phyloP scores from a whole-genome alignment of 495 filamentous ascomycete species.

The Xylaria acuta region DNA sequence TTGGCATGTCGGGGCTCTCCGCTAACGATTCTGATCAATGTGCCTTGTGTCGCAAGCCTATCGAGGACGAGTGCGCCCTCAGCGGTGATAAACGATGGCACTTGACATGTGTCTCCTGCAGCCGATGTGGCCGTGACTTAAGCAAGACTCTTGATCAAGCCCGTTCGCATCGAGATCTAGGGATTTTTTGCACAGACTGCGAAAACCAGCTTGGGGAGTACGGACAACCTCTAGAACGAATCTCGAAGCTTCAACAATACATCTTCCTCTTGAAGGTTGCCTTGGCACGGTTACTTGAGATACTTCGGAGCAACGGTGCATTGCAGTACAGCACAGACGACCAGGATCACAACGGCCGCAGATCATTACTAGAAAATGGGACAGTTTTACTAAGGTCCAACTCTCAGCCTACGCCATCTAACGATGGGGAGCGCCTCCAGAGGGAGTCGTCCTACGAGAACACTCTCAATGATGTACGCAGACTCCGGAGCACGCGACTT shows the following conservation, averaged over 20 bases:
- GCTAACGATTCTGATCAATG: slow-evolving; percentile 84
- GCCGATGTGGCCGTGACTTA: slow-evolving; percentile 75
- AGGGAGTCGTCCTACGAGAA: slow-evolving; percentile 88
- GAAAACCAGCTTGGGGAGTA: slow-evolving; percentile 41
- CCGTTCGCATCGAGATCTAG: slow-evolving; percentile 67
- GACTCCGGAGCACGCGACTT: slow-evolving; percentile 88
- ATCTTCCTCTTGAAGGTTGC: slow-evolving; percentile 91
- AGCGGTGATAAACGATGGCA: slow-evolving; percentile 82
- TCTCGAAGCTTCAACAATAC: slow-evolving; percentile 90
- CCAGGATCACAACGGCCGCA: slow-evolving; percentile 18
- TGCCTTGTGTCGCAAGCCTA: slow-evolving; percentile 76
- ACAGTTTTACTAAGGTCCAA: slow-evolving; percentile 62
- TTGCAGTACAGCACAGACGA: slow-evolving; percentile 54
- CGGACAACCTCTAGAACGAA: slow-evolving; percentile 58
- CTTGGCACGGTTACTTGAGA: slow-evolving; percentile 85
- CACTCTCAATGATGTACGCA: slow-evolving; percentile 91
- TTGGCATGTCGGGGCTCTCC: slow-evolving; percentile 75
- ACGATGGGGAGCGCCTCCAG: slow-evolving; percentile 61
- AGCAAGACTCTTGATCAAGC: slow-evolving; percentile 67
- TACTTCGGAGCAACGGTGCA: slow-evolving; percentile 80
- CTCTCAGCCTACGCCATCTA: slow-evolving; percentile 76
- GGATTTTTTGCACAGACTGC: slow-evolving; percentile 73
- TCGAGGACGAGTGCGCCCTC: slow-evolving; percentile 90
- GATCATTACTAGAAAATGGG: slow-evolving; percentile 17
- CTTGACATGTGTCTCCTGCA: slow-evolving; percentile 76